A percentile compares a stretch with the other conserved stretches of the same genome.
These are phyloP conservation scores for Corniculantispora saksenae DNA, from an alignment of 2,329 filamentous ascomycete genomes.

Conservation along the genomic window DNA sequence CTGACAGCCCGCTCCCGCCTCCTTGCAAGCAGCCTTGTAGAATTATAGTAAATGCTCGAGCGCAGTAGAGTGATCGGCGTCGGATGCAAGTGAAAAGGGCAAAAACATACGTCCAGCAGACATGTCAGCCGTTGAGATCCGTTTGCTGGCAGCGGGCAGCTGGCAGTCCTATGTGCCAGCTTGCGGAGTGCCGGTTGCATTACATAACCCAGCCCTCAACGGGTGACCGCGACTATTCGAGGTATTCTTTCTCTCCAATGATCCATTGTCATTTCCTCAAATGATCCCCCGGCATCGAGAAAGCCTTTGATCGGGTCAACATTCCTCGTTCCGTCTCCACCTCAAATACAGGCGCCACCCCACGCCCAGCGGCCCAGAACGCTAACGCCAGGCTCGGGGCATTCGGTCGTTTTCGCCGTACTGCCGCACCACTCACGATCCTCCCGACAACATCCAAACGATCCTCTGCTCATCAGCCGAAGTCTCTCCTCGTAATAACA, in stretches of 20 bases:
- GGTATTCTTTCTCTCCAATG: neutral
- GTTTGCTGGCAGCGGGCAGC: constrained; percentile 1
- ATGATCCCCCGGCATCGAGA: neutral
- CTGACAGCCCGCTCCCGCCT: no score
- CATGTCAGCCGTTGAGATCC: neutral
- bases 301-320: neutral
- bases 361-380: neutral
- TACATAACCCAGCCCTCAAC: constrained; percentile 4
- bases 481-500: neutral
- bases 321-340: neutral
- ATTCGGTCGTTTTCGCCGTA: constrained; percentile 11
- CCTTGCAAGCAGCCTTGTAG: no score
- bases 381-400: constrained; percentile 10
- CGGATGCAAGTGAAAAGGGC: neutral
- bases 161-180: neutral
- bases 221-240: neutral
- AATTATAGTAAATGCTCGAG: neutral
- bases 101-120: neutral
- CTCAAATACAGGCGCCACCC: constrained; percentile 5
- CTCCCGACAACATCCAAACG: neutral
- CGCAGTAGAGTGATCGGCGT: neutral
- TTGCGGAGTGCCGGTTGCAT: neutral
- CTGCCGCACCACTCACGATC: constrained; percentile 11
- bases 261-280: no score
- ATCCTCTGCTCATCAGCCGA: neutral